Conservation (phyloP, 2,329 filamentous ascomycete genomes). For the Hymenoscyphus albidus region DNA sequence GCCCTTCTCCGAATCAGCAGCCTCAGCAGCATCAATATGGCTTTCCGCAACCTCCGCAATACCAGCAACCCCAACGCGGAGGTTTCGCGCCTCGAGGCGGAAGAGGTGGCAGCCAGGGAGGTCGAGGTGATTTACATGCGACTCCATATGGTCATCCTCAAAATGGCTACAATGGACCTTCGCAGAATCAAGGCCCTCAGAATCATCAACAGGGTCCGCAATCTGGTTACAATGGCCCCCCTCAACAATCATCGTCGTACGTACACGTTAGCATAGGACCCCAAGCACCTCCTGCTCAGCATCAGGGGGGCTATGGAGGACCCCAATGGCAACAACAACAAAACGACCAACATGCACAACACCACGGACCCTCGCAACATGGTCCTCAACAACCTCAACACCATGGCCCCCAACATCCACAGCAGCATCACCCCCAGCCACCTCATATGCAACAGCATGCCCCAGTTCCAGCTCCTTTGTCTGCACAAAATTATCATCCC, state of each 20-base stretch:
- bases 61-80: conserved; percentile 30
- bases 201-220: conserved; percentile 22
- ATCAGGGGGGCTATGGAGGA: conserved; percentile 21
- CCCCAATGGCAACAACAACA: conserved; percentile 32
- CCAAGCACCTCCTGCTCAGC: conserved; percentile 24
- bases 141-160: conserved; percentile 27
- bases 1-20: conserved; percentile 24
- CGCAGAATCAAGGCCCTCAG: conserved; percentile 18
- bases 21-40: conserved; percentile 21
- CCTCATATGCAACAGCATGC: conserved; percentile 34
- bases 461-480: conserved; percentile 41
- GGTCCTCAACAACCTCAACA: conserved; percentile 29
- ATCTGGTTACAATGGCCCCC: conserved; percentile 30
- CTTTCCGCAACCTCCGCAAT: conserved; percentile 16
- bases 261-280: conserved; percentile 27
- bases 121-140: conserved; percentile 32
- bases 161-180: conserved; percentile 28
- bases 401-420: conserved; percentile 13
- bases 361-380: conserved; percentile 14
- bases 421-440: conserved; percentile 27
- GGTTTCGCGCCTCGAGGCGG: conserved; percentile 33
- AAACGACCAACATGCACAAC: conserved; percentile 15
- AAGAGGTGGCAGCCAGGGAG: conserved; percentile 31
- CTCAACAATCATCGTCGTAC: conserved; percentile 32
- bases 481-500: conserved; percentile 54